Conservation (phyloP, 352 stramenopile species). For the Pythium volutum region DNA sequence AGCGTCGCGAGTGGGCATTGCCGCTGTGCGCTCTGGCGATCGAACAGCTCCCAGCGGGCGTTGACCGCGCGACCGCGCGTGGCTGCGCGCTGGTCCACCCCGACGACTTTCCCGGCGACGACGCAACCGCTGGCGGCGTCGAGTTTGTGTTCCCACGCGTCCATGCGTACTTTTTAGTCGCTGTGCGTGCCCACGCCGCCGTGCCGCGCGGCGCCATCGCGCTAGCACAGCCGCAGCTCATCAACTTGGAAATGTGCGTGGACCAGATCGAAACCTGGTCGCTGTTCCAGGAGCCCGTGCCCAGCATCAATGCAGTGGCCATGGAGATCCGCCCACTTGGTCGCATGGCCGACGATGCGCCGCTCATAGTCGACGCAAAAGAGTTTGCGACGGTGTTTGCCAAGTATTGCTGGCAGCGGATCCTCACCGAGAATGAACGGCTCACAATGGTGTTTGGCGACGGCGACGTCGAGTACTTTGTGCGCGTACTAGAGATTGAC, state of each 20-base stretch:
- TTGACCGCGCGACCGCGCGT: conserved; percentile 25
- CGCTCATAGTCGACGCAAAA: conserved; percentile 37
- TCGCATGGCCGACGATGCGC: conserved; percentile 12
- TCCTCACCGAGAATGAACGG: conserved; percentile 80
- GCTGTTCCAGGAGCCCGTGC: conserved; percentile 58
- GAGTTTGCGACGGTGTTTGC: conserved; percentile 55
- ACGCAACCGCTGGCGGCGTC: conserved; percentile 10
- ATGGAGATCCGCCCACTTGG: conserved; percentile 71
- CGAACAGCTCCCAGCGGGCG: conserved; percentile 29
- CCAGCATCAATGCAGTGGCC: conserved; percentile 40
- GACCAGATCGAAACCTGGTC: conserved; percentile 69
- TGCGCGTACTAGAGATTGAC: conserved; percentile 70
- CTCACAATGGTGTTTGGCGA: conserved; percentile 51
- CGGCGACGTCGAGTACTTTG: conserved; percentile 54
- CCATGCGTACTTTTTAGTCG: conserved; percentile 76
- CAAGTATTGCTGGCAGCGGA: conserved; percentile 50
- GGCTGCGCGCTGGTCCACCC: conserved; percentile 64
- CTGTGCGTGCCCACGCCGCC: conserved; percentile 36
- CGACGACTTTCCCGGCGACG: conserved; percentile 43
- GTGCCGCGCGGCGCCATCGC: conserved; percentile 55
- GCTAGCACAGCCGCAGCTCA: conserved; percentile 58
- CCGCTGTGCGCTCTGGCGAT: conserved; percentile 43
- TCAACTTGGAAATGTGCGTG: conserved; percentile 81
- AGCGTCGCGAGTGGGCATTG: conserved; percentile 29
- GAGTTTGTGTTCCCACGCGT: conserved; percentile 55